Percentiles rank a stretch among this genome's conserved stretches.
Conservation (phyloP, 164 flowering plant genomes). For the Euptelea pleiosperma region DNA sequence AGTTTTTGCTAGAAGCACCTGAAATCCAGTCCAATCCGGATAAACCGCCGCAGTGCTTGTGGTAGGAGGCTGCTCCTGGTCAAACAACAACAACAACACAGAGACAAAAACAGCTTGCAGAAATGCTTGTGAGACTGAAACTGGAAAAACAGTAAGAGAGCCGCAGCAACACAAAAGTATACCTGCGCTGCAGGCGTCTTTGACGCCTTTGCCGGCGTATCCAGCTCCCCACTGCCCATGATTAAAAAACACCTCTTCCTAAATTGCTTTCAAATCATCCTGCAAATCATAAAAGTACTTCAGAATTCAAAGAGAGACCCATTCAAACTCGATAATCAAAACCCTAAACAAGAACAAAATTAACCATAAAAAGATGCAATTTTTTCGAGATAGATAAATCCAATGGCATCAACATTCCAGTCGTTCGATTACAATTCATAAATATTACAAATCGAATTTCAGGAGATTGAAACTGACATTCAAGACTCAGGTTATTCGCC, state of each 20-base stretch:
- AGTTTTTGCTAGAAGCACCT: slow-evolving; percentile 37
- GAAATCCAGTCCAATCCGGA: slow-evolving; percentile 91
- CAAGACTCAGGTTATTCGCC: neutral
- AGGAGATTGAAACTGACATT: slow-evolving; percentile 1
- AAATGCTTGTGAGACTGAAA: neutral
- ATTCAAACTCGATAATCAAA: neutral
- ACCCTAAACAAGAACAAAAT: neutral
- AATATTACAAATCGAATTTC: neutral
- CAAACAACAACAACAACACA: slow-evolving; percentile 3
- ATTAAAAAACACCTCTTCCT: slow-evolving; percentile 23
- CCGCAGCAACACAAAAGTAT: slow-evolving; percentile 2
- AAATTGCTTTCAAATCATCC: slow-evolving; percentile 34
- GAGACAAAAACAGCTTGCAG: neutral
- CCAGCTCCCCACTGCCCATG: slow-evolving; percentile 76
- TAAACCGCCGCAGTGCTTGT: slow-evolving; percentile 49
- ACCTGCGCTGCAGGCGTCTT: slow-evolving; percentile 65
- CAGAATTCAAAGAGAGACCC: neutral
- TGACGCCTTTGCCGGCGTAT: slow-evolving; percentile 53
- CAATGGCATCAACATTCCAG: neutral
- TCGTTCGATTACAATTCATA: neutral
- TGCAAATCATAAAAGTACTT: slow-evolving; percentile 10
- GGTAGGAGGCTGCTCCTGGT: slow-evolving; percentile 65
- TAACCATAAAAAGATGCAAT: neutral
- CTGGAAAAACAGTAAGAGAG: slow-evolving; percentile 1
- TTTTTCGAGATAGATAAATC: neutral